Percentiles rank a stretch among this genome's conserved stretches.
phyloP scores from a whole-genome alignment of 1,284 basidiomycete species.

The Violaceomyces palustris region DNA sequence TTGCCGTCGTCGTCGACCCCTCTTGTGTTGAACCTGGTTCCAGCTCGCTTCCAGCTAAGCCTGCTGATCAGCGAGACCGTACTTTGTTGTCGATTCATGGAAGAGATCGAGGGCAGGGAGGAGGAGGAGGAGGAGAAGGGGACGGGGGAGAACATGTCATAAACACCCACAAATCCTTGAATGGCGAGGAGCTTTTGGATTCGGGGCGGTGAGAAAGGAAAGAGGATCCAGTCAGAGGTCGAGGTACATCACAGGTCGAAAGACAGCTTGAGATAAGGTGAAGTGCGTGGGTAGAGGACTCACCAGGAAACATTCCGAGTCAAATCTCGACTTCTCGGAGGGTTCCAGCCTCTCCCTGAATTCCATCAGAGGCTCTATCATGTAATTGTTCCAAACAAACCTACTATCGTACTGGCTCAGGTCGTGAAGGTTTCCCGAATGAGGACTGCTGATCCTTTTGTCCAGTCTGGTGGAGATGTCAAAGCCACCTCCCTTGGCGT shows the following conservation, averaged over 20 bases:
- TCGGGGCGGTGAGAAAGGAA: too few relatives aligned
- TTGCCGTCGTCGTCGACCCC: slow-evolving; percentile 97
- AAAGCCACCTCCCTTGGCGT: slow-evolving; percentile 73
- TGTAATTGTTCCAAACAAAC: slow-evolving; percentile 74
- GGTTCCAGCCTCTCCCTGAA: slow-evolving; percentile 70
- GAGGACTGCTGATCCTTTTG: slow-evolving; percentile 4
- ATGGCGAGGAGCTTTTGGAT: slow-evolving; percentile 86
- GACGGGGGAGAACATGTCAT: slow-evolving; percentile 57
- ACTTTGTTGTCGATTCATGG: too few relatives aligned
- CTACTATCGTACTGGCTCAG: slow-evolving; percentile 52
- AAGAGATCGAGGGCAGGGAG: too few relatives aligned
- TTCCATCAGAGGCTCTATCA: slow-evolving; percentile 71
- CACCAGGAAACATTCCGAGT: slow-evolving; percentile 55
- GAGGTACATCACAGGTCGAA: neutral
- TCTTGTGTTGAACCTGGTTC: slow-evolving; percentile 92
- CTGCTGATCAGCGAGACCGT: slow-evolving; percentile 77
- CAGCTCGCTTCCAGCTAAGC: slow-evolving; percentile 88
- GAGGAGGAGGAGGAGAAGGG: neutral
- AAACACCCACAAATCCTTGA: slow-evolving; percentile 79
- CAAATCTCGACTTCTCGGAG: slow-evolving; percentile 66
- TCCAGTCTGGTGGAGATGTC: slow-evolving; percentile 61
- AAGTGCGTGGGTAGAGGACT: too few relatives aligned
- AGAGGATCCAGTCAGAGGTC: too few relatives aligned
- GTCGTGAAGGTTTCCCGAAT: slow-evolving; percentile 53
- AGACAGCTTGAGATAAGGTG: too few relatives aligned